Percentiles rank a stretch among this genome's conserved stretches.
These are phyloP conservation scores for Tuber microsphaerosporum DNA, from an alignment of 495 filamentous ascomycete genomes.

Conservation along the genomic window DNA sequence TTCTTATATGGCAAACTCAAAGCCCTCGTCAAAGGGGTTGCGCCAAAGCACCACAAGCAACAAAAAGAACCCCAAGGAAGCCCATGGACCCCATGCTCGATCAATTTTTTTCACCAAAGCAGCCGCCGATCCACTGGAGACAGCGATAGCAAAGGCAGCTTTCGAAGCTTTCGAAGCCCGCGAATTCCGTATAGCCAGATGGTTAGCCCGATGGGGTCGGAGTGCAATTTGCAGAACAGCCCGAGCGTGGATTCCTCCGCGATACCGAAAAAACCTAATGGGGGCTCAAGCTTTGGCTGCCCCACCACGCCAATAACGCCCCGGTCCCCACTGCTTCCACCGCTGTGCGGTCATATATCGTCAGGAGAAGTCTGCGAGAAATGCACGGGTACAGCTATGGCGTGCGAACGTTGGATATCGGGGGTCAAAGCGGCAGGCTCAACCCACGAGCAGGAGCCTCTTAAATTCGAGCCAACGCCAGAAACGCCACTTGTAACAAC, in stretches of 20 bases:
- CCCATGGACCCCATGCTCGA: not conserved
- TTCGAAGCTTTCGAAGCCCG: not conserved
- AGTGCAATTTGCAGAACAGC: not conserved
- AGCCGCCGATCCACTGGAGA: not conserved
- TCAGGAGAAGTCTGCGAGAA: no score
- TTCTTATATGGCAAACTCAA: not conserved
- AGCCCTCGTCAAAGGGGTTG: not conserved
- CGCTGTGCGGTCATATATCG: not conserved
- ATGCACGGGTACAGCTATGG: not conserved
- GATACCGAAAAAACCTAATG: not conserved
- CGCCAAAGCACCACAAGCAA: not conserved
- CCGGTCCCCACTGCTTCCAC: not conserved
- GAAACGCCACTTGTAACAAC: not conserved
- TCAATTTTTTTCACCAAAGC: no score
- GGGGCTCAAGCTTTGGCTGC: not conserved
- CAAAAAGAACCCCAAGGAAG: not conserved
- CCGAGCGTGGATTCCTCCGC: not conserved
- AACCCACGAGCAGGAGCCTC: not conserved
- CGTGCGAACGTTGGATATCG: not conserved
- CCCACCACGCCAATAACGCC: not conserved
- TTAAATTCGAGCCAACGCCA: not conserved
- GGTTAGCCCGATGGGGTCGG: not conserved
- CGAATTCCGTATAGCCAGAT: not conserved
- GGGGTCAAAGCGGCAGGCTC: not conserved
- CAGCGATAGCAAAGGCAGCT: not conserved